Percentiles rank a stretch among this genome's conserved stretches.
Evolutionary conservation across 139 green algal species (phyloP).

Genomic region (Edaphochlamys debaryana): DNA sequence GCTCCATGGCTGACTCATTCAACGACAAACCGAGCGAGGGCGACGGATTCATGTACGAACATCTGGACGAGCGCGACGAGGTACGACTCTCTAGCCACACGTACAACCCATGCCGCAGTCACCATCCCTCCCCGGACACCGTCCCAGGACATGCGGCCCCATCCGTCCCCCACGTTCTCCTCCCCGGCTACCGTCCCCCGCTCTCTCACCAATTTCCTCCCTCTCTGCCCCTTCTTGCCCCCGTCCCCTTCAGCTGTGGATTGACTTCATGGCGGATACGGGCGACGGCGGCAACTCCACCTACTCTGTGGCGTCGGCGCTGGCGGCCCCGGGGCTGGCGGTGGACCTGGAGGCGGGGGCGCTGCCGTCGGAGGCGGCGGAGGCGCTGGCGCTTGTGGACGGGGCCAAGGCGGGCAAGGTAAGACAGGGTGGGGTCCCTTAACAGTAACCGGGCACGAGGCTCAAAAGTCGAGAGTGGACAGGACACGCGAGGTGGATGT

Average conservation of each 20-base stretch:
- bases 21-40: slow-evolving; percentile 67
- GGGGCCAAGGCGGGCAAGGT: background rate
- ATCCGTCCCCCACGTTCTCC: too few relatives aligned
- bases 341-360: too few relatives aligned
- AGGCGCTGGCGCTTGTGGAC: slow-evolving; percentile 1
- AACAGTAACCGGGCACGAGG: too few relatives aligned
- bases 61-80: slow-evolving; percentile 58
- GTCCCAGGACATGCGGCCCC: too few relatives aligned
- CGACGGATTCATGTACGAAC: slow-evolving; percentile 90
- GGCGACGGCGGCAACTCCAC: slow-evolving; percentile 90
- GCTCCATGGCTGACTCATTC: slow-evolving; percentile 61
- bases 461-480: too few relatives aligned
- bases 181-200: background rate
- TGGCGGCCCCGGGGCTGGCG: slow-evolving; percentile 70
- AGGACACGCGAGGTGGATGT: too few relatives aligned
- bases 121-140: too few relatives aligned
- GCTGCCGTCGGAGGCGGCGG: too few relatives aligned
- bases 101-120: too few relatives aligned
- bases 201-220: background rate
- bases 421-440: too few relatives aligned
- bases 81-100: background rate
- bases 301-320: slow-evolving; percentile 80
- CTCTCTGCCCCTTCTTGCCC: background rate
- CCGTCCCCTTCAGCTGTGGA: slow-evolving; percentile 70
- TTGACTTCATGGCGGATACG: slow-evolving; percentile 92